Conservation (phyloP, 108 stramenopile genomes). For the Nitzschia palea region DNA sequence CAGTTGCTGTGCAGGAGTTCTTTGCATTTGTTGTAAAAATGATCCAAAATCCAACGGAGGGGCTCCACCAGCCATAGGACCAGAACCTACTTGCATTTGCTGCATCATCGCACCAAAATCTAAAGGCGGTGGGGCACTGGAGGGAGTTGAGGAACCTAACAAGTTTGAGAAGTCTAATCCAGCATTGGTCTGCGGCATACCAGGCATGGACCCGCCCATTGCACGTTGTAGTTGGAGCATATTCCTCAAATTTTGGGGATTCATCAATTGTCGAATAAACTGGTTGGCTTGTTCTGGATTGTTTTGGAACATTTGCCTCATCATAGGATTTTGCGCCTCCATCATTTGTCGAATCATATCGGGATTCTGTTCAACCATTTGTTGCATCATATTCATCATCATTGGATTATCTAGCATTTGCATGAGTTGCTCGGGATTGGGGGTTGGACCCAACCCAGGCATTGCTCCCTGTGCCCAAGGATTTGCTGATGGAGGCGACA, state of each 20-base stretch:
- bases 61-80: constrained; percentile 7
- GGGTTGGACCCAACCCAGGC: constrained; percentile 1
- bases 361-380: constrained; percentile 67
- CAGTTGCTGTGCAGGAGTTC: constrained; percentile 4
- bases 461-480: constrained; percentile 44
- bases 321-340: constrained; percentile 70
- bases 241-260: constrained; percentile 62
- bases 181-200: constrained; percentile 18
- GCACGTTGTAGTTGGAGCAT: constrained; percentile 78
- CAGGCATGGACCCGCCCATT: constrained; percentile 44
- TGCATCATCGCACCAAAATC: constrained; percentile 21
- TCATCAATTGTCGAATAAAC: constrained; percentile 73
- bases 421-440: constrained; percentile 55
- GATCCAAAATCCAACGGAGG: constrained; percentile 15
- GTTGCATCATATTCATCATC: constrained; percentile 67
- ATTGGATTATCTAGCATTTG: constrained; percentile 70
- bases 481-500: constrained; percentile 38
- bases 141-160: constrained; percentile 2
- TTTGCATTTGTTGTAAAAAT: constrained; percentile 29
- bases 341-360: constrained; percentile 65
- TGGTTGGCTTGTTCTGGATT: constrained; percentile 53
- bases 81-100: constrained; percentile 15
- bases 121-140: constrained; percentile 6
- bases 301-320: constrained; percentile 72
- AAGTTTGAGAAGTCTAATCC: constrained; percentile 67